Evolutionary conservation across 345 rosid species (phyloP).

Genomic region (Cardiospermum halicacabum): DNA sequence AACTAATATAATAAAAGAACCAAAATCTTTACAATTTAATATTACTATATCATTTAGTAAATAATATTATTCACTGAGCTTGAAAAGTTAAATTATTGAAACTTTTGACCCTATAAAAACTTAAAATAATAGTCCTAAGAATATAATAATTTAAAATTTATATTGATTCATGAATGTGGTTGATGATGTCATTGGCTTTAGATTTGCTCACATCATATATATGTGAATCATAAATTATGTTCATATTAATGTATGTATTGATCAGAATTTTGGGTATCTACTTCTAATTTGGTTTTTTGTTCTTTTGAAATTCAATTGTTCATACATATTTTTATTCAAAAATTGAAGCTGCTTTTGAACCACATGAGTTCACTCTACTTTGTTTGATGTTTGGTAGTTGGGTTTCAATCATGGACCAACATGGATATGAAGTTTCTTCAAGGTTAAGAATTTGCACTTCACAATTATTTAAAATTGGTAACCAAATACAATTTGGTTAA

Average conservation of each 20-base stretch:
- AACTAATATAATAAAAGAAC: too few species aligned
- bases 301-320: neutral
- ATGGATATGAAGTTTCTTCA: neutral
- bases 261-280: neutral
- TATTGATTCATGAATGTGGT: neutral
- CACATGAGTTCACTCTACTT: neutral
- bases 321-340: neutral
- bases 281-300: neutral
- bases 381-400: neutral
- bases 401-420: neutral
- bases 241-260: neutral
- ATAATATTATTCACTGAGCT: too few species aligned
- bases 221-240: neutral
- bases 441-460: neutral
- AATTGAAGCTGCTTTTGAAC: neutral
- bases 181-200: neutral
- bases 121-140: too few species aligned
- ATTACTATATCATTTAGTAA: too few species aligned
- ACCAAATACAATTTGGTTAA: too few species aligned
- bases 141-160: too few species aligned
- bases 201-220: neutral
- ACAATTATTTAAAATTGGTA: too few species aligned
- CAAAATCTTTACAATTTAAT: too few species aligned
- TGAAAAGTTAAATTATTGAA: too few species aligned
- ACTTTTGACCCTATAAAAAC: too few species aligned